Percentiles rank a stretch among this genome's conserved stretches.
Conservation (phyloP, 2,329 filamentous ascomycete species). For the Chrysoporthe deuterocubensis region DNA sequence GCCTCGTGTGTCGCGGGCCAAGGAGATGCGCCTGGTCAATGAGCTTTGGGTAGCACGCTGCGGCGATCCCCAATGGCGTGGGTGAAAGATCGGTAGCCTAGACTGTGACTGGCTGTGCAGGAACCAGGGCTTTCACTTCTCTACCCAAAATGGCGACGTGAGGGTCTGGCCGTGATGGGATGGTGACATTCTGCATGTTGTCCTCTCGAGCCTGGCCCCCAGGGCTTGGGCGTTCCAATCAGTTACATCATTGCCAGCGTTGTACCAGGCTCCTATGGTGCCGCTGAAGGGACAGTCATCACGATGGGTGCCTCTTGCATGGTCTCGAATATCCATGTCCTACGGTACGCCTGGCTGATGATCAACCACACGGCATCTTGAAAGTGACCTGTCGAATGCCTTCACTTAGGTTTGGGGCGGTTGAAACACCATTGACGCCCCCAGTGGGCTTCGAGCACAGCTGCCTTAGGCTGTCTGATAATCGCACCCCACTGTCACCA, state of each 20-base stretch:
- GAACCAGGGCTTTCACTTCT: neutral
- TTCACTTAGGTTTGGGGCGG: too few relatives aligned
- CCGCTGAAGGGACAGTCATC: too few relatives aligned
- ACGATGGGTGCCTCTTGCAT: neutral
- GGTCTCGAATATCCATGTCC: neutral
- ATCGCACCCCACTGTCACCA: neutral
- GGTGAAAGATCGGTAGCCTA: neutral
- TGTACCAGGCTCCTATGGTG: neutral
- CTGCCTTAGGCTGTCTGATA: neutral
- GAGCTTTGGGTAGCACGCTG: neutral
- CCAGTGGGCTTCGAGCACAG: neutral
- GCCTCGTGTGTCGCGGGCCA: neutral
- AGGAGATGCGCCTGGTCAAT: neutral
- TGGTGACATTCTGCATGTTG: neutral
- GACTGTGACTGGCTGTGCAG: neutral
- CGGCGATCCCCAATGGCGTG: too few relatives aligned
- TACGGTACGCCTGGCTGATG: too few relatives aligned
- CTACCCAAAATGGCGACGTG: neutral
- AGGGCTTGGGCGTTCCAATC: neutral
- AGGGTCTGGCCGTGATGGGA: neutral
- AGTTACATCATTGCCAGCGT: neutral
- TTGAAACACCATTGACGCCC: neutral
- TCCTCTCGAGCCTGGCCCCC: neutral
- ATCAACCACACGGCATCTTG: too few relatives aligned
- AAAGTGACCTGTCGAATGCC: too few relatives aligned